Evolutionary conservation across 192 early-diverging fungal genomes (phyloP), one percentile per base, ranked within the genome.

Genomic region (Backusella circina): DNA sequence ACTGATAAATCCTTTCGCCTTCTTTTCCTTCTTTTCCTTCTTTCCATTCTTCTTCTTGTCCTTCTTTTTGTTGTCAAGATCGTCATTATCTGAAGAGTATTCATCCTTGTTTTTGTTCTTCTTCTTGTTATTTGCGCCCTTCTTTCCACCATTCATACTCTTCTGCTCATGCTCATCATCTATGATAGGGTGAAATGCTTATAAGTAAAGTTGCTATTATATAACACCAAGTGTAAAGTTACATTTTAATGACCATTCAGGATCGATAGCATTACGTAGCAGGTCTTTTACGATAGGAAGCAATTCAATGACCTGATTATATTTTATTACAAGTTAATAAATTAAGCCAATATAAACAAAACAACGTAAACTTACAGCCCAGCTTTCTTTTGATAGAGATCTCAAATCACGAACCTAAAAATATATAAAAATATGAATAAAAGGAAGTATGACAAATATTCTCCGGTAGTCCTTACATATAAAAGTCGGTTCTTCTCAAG

Each of bases 271-370:
- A 13, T 6, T 31, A 21, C 71, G 28, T 31, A 72, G 28, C n/a
- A 72, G 31, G 33, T 72, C 71, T 36, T 57, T 50, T 15, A 72
- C 71, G 7, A 72, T 30, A n/a, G 71, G 71, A 72, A 72, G 71
- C 15, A 72, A 72, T 33, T 50, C 47, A 54, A 72, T 72, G 10
- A 39, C 41, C 71, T 72, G 33, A 13, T 44, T 44, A 9, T 21
- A 26, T 28, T 10, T 28, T 12, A 28, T 4, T 26, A 26, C 10
- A 8, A 61, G 54, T 61, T 28, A n/a, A n/a, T n/a, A 54, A 61
- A 61, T 61, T 28, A 61, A 61, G 26, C 10, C 21, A 26, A 61
- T 61, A 13, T 15, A 61, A 61, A 61, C 54, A 61, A 61, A 61
- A 61, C 23, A 61, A 61, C 4, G 12, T 23, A n/a, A 30, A 70